Base-by-base conservation (phyloP, 2,329 filamentous ascomycete genomes). In the Thelonectria rubi region DNA sequence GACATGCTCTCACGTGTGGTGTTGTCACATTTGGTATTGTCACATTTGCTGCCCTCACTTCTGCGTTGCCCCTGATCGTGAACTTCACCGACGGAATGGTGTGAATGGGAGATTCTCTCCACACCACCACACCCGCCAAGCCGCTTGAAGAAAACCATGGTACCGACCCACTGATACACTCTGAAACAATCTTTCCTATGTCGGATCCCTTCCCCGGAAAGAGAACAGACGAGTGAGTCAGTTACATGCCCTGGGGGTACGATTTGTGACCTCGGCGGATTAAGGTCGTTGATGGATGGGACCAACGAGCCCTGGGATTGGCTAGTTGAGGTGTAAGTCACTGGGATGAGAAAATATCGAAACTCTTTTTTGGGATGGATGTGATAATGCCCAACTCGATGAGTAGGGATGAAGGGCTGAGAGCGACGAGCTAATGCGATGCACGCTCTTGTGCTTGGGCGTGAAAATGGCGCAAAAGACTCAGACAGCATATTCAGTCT, bases 381-480 rank as follows among this genome's bases (percentile, higher is more conserved):
- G 48, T 26, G 40, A 58, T 40, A 21, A 46, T 46, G 55, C 47
- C 45, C 46, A 43, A 52, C 49, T 51, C 58, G 42, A 49, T 37
- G 45, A 51, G 39, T 42, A 61, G 58, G 63, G 61, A 68, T 62
- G 43, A 37, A 21, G 18, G 24, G 45, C 54, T 57, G 62, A 62
- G 58, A 55, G 60, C 46, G 39, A 63, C 59, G 60, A 54, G 57
- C 55, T 55, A 58, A 58, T 61, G 58, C 52, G 39, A 60, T 69
- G 69, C 70, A 72, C 68, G 69, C 53, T 68, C 63, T 42, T 55
- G 50, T 64, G 59, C 51, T 66, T 49, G 24, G 45, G 58, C 70
- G 70, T 72, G 70, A 72, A 72, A 65, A 69, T 64, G 62, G 59
- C 54, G 62, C 58, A 67, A 67, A 30, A 57, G 56, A 58, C 24